Evolutionary conservation across 78 protist genomes (phyloP).

Genomic region (Emiliania huxleyi): DNA sequence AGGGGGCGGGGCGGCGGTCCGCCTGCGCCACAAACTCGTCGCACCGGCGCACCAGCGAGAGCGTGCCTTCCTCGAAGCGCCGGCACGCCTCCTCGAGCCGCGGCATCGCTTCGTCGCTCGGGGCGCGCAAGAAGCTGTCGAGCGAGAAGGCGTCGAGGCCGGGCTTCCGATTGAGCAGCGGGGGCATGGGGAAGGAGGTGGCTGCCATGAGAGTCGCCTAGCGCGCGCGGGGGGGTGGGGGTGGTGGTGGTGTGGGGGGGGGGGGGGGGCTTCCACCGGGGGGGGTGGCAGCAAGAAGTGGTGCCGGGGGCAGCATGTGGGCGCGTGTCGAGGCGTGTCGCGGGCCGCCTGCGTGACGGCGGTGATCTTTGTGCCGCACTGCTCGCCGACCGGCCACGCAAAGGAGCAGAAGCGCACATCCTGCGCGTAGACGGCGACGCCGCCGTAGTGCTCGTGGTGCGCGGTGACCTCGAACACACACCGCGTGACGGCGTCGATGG

Average conservation of each 20-base stretch:
- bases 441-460: not conserved
- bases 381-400: not conserved
- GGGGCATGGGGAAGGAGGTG: not conserved
- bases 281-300: not conserved
- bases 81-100: not conserved
- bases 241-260: not conserved
- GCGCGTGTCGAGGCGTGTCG: not conserved
- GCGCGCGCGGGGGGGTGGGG: not conserved
- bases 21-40: not conserved
- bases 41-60: not conserved
- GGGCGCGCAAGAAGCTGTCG: not conserved
- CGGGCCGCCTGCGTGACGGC: not conserved
- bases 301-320: not conserved
- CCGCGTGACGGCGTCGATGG: not conserved
- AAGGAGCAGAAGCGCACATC: not conserved
- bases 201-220: not conserved
- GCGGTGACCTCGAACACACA: not conserved
- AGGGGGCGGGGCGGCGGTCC: not conserved
- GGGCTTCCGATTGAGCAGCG: not conserved
- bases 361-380: not conserved
- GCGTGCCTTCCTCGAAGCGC: not conserved
- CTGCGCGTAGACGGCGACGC: not conserved
- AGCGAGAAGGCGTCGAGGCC: not conserved
- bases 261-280: not conserved
- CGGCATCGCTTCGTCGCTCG: not conserved